These are phyloP conservation scores for Phoenix dactylifera DNA, from an alignment of 176 grass and related monocot species.

Conservation along the genomic window DNA sequence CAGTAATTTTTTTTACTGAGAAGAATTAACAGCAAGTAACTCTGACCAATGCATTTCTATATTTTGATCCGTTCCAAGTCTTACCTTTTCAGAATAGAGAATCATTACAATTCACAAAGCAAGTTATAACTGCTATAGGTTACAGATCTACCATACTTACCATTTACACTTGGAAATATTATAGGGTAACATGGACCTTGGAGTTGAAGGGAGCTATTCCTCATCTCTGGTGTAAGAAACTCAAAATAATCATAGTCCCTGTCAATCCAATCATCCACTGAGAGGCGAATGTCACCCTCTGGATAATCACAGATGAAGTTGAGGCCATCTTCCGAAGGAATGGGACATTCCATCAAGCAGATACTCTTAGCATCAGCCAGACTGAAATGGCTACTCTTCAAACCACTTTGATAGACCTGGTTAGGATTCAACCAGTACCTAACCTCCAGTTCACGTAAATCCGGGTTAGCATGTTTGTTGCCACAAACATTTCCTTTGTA, in stretches of 20 bases:
- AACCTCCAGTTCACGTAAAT: constrained; percentile 75
- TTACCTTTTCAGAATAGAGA: too few species aligned
- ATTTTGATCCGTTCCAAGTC: too few species aligned
- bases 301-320: constrained; percentile 97
- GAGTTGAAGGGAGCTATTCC: constrained; percentile 81
- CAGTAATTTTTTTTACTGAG: too few species aligned
- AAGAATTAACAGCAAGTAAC: too few species aligned
- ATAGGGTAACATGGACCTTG: constrained; percentile 96
- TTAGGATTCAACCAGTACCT: constrained; percentile 89
- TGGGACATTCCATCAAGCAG: constrained; percentile 95
- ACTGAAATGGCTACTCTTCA: constrained; percentile 54
- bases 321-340: constrained; percentile 51
- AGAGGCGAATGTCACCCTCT: constrained; percentile 69
- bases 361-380: constrained; percentile 78
- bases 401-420: constrained; percentile 89
- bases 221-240: constrained; percentile 84
- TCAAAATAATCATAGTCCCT: constrained; percentile 98
- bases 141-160: constrained; percentile 24
- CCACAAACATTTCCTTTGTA: constrained; percentile 95
- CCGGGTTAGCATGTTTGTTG: constrained; percentile 42
- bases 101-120: too few species aligned
- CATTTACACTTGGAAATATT: constrained; percentile 92
- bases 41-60: too few species aligned
- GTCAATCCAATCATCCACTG: constrained; percentile 92
- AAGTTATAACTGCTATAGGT: background rate